Evolutionary conservation across 495 filamentous ascomycete genomes (phyloP).

Genomic region (Podospora pseudopauciseta): DNA sequence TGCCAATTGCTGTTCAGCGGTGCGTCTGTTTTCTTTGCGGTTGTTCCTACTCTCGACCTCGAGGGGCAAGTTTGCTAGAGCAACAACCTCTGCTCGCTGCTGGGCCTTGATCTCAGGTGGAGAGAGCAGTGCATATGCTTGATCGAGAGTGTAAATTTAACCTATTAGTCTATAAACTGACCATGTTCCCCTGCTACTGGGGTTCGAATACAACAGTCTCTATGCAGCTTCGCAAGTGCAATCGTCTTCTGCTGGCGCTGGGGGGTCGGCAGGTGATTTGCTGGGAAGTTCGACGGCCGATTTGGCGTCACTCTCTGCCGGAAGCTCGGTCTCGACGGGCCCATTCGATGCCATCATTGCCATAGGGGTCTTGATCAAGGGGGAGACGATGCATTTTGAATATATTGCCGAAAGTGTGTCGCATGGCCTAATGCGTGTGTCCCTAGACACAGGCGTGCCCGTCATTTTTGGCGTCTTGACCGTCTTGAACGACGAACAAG

Average conservation of each 20-base stretch:
- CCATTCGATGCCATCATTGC: conserved; percentile 93
- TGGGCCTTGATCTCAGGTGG: not conserved
- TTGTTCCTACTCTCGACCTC: conserved; percentile 1
- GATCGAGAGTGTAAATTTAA: not conserved
- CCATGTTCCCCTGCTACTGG: not conserved
- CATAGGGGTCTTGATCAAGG: conserved; percentile 95
- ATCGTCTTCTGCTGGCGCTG: conserved; percentile 59
- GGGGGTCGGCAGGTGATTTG: conserved; percentile 73
- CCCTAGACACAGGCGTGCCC: conserved; percentile 80
- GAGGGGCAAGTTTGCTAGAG: not conserved
- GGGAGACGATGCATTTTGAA: conserved; percentile 98
- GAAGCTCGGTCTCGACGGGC: conserved; percentile 40
- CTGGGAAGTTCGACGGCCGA: conserved; percentile 65
- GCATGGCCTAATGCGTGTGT: conserved; percentile 90
- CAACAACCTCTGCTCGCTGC: not conserved
- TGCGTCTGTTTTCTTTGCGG: conserved; percentile 33
- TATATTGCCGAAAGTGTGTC: conserved; percentile 91
- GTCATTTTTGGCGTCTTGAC: conserved; percentile 93
- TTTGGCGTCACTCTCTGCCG: conserved; percentile 40
- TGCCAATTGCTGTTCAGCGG: conserved; percentile 83
- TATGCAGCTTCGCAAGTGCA: conserved; percentile 86
- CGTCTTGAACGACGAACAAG: conserved; percentile 83
- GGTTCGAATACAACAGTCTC: conserved; percentile 48
- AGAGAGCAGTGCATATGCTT: not conserved
- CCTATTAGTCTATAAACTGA: not conserved